Base-by-base conservation (phyloP, 345 rosid species). In the Acer campestre region DNA sequence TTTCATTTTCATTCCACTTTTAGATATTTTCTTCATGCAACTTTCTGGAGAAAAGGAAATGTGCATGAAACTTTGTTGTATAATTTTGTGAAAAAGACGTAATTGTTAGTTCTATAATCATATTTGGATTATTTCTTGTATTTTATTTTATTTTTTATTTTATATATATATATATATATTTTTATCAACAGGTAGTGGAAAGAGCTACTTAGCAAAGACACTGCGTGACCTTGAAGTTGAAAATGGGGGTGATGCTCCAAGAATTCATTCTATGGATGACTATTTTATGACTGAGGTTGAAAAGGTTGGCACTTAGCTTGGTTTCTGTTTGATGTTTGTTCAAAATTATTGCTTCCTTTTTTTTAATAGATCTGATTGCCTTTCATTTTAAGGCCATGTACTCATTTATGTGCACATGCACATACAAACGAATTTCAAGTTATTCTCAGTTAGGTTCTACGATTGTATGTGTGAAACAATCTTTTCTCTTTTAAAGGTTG, bases 241-340 rank as follows among this genome's bases (percentile, higher is more conserved):
- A 86, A 87, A 89, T 88, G 98, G 98, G 3, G 90, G 98, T 67
- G 84, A 79, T 82, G 91, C 90, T 65, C 99, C 99, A n/a, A 85
- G 99, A 68, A 95, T 95, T 82, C 97, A 93, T 84, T 92, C 98
- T 59, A 95, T 95, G 90, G 99, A 95, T 81, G 99, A 95, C 74
- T 95, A 92, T 89, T 95, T 93, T 87, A 92, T 95, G 98, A 89
- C 99, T 10, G 99, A 95, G 86, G 93, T 95, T 78, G 99, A 93
- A 74, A 95, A 93, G 98, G 99, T 93, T 68, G 40, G 66, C 40
- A 67, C 53, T 74, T 66, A 14, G 55, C 58, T 64, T 75, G 14
- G 31, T 73, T 73, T 59, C 40, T 49, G 49, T 66, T 80, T 58
- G 70, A 74, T 75, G 58, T 58, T 65, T 68, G 29, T 56, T 68